Conservation (phyloP, 2,329 filamentous ascomycete genomes). For the Rugonectria rugulosa region DNA sequence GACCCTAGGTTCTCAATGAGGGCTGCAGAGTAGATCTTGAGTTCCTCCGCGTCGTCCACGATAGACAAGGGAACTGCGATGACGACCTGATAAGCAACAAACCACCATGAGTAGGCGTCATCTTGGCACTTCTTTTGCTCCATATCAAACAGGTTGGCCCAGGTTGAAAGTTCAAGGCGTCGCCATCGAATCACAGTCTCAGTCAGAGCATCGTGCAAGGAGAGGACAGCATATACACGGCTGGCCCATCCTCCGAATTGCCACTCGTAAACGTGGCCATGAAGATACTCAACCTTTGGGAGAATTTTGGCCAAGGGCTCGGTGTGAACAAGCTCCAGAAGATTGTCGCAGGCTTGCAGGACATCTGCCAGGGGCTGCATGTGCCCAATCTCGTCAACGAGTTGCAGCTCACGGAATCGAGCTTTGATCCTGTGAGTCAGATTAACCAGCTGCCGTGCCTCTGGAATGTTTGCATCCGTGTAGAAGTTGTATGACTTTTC, state of each 20-base stretch:
- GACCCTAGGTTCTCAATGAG: slow-evolving; percentile 78
- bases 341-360: slow-evolving; percentile 73
- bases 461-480: slow-evolving; percentile 76
- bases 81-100: slow-evolving; percentile 90
- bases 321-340: slow-evolving; percentile 77
- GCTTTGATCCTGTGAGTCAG: slow-evolving; percentile 73
- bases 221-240: slow-evolving; percentile 73
- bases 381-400: slow-evolving; percentile 70
- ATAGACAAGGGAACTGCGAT: slow-evolving; percentile 78
- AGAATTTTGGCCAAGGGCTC: slow-evolving; percentile 89
- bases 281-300: slow-evolving; percentile 85
- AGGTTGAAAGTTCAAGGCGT: slow-evolving; percentile 88
- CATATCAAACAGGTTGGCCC: slow-evolving; percentile 86
- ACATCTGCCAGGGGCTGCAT: slow-evolving; percentile 84
- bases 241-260: slow-evolving; percentile 87
- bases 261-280: slow-evolving; percentile 90
- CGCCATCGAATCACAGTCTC: slow-evolving; percentile 87
- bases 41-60: slow-evolving; percentile 62
- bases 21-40: slow-evolving; percentile 70
- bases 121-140: slow-evolving; percentile 79
- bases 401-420: slow-evolving; percentile 76
- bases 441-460: slow-evolving; percentile 76
- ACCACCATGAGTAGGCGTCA: slow-evolving; percentile 93
- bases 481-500: slow-evolving; percentile 82
- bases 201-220: slow-evolving; percentile 80